Conservation (phyloP, 495 filamentous ascomycete genomes). For the Wilcoxina mikolae region DNA sequence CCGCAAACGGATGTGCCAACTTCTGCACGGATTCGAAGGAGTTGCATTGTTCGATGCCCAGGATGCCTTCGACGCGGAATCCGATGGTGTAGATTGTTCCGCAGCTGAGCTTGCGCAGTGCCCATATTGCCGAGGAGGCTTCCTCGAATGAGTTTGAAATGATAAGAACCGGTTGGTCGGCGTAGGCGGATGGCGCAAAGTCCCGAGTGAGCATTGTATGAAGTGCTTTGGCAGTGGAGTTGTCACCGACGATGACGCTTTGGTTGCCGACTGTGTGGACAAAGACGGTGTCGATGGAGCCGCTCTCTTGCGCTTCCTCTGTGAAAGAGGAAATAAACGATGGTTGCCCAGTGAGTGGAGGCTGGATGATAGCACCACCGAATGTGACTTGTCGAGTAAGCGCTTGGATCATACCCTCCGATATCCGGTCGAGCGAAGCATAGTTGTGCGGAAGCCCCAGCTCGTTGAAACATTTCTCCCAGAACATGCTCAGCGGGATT, state of each 20-base stretch:
- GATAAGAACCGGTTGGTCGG: slow-evolving; percentile 56
- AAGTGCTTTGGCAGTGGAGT: slow-evolving; percentile 71
- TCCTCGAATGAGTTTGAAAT: slow-evolving; percentile 52
- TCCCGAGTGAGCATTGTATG: slow-evolving; percentile 63
- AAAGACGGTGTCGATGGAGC: slow-evolving; percentile 65
- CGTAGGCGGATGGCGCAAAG: slow-evolving; percentile 67
- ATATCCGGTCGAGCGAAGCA: slow-evolving; percentile 54
- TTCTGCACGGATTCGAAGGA: slow-evolving; percentile 63
- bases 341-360: slow-evolving; percentile 42
- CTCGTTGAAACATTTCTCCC: slow-evolving; percentile 76
- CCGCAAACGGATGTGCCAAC: slow-evolving; percentile 61
- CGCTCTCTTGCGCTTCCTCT: slow-evolving; percentile 58
- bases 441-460: slow-evolving; percentile 69
- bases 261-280: slow-evolving; percentile 32
- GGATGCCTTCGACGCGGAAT: slow-evolving; percentile 51
- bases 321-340: slow-evolving; percentile 49
- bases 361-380: slow-evolving; percentile 65
- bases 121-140: slow-evolving; percentile 60
- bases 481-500: slow-evolving; percentile 39
- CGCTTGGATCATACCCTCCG: slow-evolving; percentile 47
- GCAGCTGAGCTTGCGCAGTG: slow-evolving; percentile 56
- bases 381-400: slow-evolving; percentile 56
- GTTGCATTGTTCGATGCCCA: slow-evolving; percentile 60
- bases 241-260: slow-evolving; percentile 52
- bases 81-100: slow-evolving; percentile 72